phyloP scores from a whole-genome alignment of 2,329 filamentous ascomycete genomes.

The Stagonosporopsis cucurbitacearum region DNA sequence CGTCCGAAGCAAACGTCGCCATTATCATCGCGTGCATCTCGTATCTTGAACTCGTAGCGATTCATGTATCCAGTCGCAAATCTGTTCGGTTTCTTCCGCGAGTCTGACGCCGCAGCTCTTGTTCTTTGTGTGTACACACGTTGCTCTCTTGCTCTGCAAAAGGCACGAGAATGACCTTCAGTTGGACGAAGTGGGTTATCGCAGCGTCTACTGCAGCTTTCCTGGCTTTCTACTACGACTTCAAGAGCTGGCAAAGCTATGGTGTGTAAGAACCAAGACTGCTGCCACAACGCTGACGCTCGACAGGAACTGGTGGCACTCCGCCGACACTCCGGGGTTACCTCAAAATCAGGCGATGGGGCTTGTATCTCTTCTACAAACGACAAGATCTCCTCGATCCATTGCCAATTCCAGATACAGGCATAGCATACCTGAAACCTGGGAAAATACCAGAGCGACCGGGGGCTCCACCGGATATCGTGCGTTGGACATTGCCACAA shows the following conservation, averaged over 20 bases:
- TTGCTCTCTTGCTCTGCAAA: too few species aligned
- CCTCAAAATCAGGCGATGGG: constrained; percentile 39
- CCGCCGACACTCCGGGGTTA: constrained; percentile 41
- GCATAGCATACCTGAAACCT: constrained; percentile 33
- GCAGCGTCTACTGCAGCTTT: constrained; percentile 21
- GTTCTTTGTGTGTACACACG: not conserved
- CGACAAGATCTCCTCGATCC: constrained; percentile 34
- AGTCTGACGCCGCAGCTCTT: not conserved
- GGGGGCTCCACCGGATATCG: constrained; percentile 29
- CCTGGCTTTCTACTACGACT: constrained; percentile 30
- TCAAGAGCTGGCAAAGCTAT: constrained; percentile 33
- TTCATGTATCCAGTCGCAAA: not conserved
- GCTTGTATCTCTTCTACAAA: constrained; percentile 36
- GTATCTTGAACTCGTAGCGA: not conserved
- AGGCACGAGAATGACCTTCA: not conserved
- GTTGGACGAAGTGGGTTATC: constrained; percentile 10
- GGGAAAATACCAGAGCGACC: constrained; percentile 28
- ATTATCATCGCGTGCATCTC: not conserved
- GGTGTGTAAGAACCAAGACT: constrained; percentile 16
- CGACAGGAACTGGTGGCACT: constrained; percentile 40
- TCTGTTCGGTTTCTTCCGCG: not conserved
- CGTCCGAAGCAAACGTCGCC: not conserved
- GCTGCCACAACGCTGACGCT: constrained; percentile 10
- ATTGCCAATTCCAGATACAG: constrained; percentile 32
- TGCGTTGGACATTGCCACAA: constrained; percentile 42